These are phyloP conservation scores for Dryadomyces quercivorus DNA, from an alignment of 2,329 filamentous ascomycete genomes.

Conservation along the genomic window DNA sequence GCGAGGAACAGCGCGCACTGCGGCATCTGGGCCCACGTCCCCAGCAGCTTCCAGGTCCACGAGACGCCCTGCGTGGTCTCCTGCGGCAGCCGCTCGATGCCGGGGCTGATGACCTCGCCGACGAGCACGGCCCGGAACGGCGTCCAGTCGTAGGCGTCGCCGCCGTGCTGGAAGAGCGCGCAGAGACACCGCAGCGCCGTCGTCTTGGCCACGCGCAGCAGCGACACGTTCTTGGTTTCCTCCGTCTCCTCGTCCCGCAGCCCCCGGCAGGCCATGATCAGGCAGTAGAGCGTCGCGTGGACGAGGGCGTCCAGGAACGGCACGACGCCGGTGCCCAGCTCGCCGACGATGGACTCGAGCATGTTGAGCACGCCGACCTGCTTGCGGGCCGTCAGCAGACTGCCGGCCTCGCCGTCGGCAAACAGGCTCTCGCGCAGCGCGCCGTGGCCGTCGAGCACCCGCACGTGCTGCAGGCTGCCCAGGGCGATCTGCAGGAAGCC, in stretches of 20 bases:
- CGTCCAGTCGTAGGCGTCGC: conserved; percentile 51
- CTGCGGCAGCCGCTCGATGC: conserved; percentile 63
- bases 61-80: conserved; percentile 89
- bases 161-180: conserved; percentile 62
- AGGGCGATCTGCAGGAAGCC: conserved; percentile 74
- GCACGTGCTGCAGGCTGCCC: conserved; percentile 52
- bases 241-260: conserved; percentile 22
- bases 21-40: conserved; percentile 62
- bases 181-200: conserved; percentile 74
- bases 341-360: conserved; percentile 75
- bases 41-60: conserved; percentile 66
- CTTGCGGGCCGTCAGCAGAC: conserved; percentile 54
- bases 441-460: conserved; percentile 33
- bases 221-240: conserved; percentile 28
- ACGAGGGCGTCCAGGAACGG: conserved; percentile 58
- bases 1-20: conserved; percentile 56
- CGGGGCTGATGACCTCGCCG: conserved; percentile 61
- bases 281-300: conserved; percentile 69
- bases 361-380: conserved; percentile 89
- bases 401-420: not conserved
- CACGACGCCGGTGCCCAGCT: conserved; percentile 62
- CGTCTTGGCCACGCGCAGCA: conserved; percentile 55
- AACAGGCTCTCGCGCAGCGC: conserved; percentile 42
- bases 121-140: conserved; percentile 61
- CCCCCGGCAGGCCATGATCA: conserved; percentile 55